Evolutionary conservation across 352 stramenopile species (phyloP).

Genomic region (Blastocystis hominis): DNA sequence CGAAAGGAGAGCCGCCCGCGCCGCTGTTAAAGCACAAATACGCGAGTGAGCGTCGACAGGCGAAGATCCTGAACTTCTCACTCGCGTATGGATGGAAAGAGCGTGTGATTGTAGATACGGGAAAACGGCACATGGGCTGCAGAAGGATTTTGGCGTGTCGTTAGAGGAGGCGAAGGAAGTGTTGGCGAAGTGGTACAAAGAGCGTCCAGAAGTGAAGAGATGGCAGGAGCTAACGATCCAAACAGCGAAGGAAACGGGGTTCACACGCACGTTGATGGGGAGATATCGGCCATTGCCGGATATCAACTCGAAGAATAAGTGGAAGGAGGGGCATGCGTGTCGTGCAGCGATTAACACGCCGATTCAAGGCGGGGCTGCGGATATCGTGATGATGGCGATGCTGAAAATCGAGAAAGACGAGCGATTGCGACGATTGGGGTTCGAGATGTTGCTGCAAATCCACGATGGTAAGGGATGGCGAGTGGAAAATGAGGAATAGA

Average conservation of each 20-base stretch:
- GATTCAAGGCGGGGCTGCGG: slow-evolving; percentile 90
- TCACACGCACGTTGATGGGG: slow-evolving; percentile 88
- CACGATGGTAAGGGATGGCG: slow-evolving; percentile 5
- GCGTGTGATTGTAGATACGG: slow-evolving; percentile 71
- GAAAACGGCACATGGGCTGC: slow-evolving; percentile 91
- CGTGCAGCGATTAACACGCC: slow-evolving; percentile 98
- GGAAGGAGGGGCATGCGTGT: slow-evolving; percentile 71
- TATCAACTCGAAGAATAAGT: slow-evolving; percentile 67
- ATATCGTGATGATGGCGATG: slow-evolving; percentile 99
- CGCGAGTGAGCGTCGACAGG: slow-evolving; percentile 86
- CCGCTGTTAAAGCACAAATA: slow-evolving; percentile 95
- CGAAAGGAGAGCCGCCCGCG: slow-evolving; percentile 73
- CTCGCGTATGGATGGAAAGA: slow-evolving; percentile 70
- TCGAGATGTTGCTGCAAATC: slow-evolving; percentile 89
- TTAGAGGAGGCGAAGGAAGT: slow-evolving; percentile 72
- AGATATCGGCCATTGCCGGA: slow-evolving; percentile 87
- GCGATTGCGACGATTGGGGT: slow-evolving; percentile 82
- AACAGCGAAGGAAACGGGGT: slow-evolving; percentile 69
- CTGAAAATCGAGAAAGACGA: slow-evolving; percentile 85
- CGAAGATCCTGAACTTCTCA: slow-evolving; percentile 98
- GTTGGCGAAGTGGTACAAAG: slow-evolving; percentile 89
- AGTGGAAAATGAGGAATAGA: slow-evolving; percentile 77
- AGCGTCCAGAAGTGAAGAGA: slow-evolving; percentile 69
- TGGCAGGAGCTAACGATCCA: slow-evolving; percentile 87
- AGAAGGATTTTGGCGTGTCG: slow-evolving; percentile 78